Evolutionary conservation across 2,329 filamentous ascomycete species (phyloP).

Genomic region (Calonectria pseudoreteaudii): DNA sequence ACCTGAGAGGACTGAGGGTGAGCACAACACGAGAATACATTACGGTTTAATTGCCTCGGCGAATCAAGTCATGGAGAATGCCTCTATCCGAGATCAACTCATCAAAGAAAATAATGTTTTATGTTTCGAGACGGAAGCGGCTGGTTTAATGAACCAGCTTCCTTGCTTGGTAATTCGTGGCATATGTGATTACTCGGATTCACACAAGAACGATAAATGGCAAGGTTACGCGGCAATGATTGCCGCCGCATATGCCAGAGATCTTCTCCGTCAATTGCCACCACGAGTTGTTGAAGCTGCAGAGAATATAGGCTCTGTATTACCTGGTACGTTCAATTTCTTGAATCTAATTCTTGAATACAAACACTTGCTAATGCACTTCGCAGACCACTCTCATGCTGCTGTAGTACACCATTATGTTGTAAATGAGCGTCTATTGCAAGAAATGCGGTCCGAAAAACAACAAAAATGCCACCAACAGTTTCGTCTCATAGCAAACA

Average conservation of each 20-base stretch:
- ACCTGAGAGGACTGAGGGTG: background rate
- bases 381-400: background rate
- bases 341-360: background rate
- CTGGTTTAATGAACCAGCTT: background rate
- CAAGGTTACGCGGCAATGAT: background rate
- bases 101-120: slow-evolving; percentile 27
- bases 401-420: background rate
- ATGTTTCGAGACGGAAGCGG: slow-evolving; percentile 47
- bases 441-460: background rate
- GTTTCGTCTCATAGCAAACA: background rate
- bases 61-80: background rate
- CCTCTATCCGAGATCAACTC: slow-evolving; percentile 38
- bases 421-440: background rate
- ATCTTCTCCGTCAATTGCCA: background rate
- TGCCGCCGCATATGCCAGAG: background rate
- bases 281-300: rapidly evolving
- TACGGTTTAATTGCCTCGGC: background rate
- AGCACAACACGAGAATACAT: background rate
- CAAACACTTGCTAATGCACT: background rate
- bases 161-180: background rate
- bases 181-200: background rate
- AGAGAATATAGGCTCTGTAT: background rate
- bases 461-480: background rate
- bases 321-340: background rate
- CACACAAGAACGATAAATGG: background rate